These are phyloP conservation scores for Fusarium algeriense DNA, from an alignment of 2,329 filamentous ascomycete species.

Conservation along the genomic window DNA sequence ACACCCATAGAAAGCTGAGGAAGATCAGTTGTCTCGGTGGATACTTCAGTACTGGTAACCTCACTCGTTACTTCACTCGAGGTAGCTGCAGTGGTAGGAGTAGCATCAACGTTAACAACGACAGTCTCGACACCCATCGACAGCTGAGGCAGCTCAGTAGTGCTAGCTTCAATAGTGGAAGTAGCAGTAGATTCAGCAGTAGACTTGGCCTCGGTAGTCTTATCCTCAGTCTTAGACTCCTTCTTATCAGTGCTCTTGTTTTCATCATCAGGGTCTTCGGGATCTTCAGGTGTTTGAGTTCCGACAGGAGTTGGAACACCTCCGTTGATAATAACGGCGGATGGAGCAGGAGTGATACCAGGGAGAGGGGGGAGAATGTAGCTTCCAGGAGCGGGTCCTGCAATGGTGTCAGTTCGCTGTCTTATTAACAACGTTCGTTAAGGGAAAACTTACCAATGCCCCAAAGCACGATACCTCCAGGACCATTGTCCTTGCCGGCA, in stretches of 20 bases:
- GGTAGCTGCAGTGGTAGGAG: background rate
- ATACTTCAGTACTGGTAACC: background rate
- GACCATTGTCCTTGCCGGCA: slow-evolving; percentile 1
- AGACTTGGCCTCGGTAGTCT: background rate
- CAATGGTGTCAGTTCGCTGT: background rate
- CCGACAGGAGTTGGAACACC: slow-evolving; percentile 3
- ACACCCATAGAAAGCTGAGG: background rate
- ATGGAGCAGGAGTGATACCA: slow-evolving; percentile 4
- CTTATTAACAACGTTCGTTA: too few relatives aligned
- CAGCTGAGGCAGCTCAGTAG: background rate
- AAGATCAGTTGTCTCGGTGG: background rate
- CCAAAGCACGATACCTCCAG: slow-evolving; percentile 8
- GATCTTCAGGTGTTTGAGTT: slow-evolving; percentile 1
- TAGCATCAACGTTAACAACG: background rate
- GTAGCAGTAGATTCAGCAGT: background rate
- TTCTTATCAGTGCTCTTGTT: slow-evolving; percentile 6
- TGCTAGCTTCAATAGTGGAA: background rate
- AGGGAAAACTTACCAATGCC: slow-evolving; percentile 9
- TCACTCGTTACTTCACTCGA: background rate
- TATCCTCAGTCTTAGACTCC: slow-evolving; percentile 7
- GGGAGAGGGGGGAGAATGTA: slow-evolving; percentile 7
- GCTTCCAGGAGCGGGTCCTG: slow-evolving; percentile 6
- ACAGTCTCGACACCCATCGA: slow-evolving; percentile 3
- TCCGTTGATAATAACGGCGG: slow-evolving; percentile 3
- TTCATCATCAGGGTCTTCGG: background rate